Percentiles rank a stretch among this genome's conserved stretches.
Evolutionary conservation across 768 basidiomycete genomes (phyloP).

Genomic region (Gymnopilus dilepis): DNA sequence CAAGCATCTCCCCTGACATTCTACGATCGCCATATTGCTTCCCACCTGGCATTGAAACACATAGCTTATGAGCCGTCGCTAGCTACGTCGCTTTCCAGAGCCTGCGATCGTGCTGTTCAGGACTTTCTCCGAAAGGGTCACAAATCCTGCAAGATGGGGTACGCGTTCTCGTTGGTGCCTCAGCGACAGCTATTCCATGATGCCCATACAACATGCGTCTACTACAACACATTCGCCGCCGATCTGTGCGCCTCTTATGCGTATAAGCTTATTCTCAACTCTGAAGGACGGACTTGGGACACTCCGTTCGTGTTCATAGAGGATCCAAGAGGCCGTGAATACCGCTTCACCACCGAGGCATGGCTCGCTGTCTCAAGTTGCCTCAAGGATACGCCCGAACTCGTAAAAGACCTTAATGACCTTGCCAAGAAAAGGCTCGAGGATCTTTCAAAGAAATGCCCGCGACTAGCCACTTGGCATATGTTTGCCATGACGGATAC

Average conservation of each 20-base stretch:
- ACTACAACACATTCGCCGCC: background rate
- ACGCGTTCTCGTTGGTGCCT: too few species aligned
- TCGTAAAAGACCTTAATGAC: background rate
- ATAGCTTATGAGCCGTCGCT: background rate
- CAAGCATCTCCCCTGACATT: background rate
- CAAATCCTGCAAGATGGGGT: background rate
- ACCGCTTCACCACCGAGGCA: background rate
- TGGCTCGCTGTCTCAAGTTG: background rate
- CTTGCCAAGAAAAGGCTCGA: background rate
- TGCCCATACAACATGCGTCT: background rate
- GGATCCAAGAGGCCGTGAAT: background rate
- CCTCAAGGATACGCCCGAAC: background rate
- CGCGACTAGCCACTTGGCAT: background rate
- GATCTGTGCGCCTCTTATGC: background rate
- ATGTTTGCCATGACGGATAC: background rate
- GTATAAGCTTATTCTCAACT: background rate
- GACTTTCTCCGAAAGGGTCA: background rate
- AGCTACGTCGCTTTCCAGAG: background rate
- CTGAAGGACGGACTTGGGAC: background rate
- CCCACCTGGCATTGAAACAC: background rate
- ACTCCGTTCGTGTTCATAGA: background rate
- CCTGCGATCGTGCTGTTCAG: background rate
- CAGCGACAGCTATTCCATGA: background rate
- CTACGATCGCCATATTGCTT: conserved; percentile 5
- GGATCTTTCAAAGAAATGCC: background rate